These are phyloP conservation scores for Anthoceros angustus DNA, from an alignment of 225 moss, liverwort and hornwort species.

Conservation along the genomic window DNA sequence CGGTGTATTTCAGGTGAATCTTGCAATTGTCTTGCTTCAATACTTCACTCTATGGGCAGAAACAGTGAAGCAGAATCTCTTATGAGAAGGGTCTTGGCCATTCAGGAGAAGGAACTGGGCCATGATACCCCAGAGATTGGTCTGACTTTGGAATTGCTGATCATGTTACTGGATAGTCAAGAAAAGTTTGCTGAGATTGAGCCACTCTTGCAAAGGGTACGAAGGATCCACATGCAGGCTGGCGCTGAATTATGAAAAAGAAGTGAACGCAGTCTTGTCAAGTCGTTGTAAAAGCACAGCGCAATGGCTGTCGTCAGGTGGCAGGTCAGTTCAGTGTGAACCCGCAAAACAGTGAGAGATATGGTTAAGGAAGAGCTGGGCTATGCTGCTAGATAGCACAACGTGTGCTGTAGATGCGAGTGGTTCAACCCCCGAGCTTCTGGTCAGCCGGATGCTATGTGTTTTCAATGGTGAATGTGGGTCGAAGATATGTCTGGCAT, in stretches of 20 bases:
- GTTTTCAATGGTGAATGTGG: too few relatives aligned
- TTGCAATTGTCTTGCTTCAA: slow-evolving; percentile 81
- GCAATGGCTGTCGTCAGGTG: too few relatives aligned
- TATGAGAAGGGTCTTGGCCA: slow-evolving; percentile 55
- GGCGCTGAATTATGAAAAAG: not conserved
- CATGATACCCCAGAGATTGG: slow-evolving; percentile 55
- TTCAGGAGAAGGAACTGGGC: slow-evolving; percentile 69
- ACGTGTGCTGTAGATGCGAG: too few relatives aligned
- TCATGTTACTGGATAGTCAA: slow-evolving; percentile 65
- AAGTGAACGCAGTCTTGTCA: too few relatives aligned
- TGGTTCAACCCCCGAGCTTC: too few relatives aligned
- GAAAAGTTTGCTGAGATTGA: slow-evolving; percentile 48
- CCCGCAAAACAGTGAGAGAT: too few relatives aligned
- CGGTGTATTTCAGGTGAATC: slow-evolving; percentile 51
- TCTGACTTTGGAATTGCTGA: slow-evolving; percentile 51
- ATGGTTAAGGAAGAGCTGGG: too few relatives aligned
- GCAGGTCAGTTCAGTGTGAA: too few relatives aligned
- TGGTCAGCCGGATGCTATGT: too few relatives aligned
- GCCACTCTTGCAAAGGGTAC: slow-evolving; percentile 10
- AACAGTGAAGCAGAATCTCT: slow-evolving; percentile 37
- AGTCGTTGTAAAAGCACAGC: too few relatives aligned
- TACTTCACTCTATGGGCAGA: slow-evolving; percentile 49
- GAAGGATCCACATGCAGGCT: slow-evolving; percentile 4
- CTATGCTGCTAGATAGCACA: too few relatives aligned
- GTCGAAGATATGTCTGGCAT: too few relatives aligned